phyloP scores from a whole-genome alignment of 2,329 filamentous ascomycete genomes.

The Lasiodiplodia gonubiensis region DNA sequence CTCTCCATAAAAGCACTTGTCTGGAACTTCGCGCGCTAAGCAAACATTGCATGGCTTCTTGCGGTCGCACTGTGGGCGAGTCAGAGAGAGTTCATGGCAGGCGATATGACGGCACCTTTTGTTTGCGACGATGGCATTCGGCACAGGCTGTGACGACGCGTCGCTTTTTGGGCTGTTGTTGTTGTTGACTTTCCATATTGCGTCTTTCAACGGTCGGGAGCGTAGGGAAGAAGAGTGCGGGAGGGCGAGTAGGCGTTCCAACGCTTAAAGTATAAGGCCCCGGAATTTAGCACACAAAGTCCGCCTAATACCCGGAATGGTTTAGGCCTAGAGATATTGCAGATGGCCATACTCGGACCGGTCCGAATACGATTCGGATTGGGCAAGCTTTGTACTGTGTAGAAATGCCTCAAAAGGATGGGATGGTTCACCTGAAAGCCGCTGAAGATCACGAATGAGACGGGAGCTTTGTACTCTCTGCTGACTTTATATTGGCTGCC shows the following conservation, averaged over 20 bases:
- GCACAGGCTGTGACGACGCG: constrained; percentile 5
- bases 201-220: neutral
- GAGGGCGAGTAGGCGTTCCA: neutral
- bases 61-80: constrained; percentile 5
- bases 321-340: neutral
- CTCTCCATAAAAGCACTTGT: constrained; percentile 10
- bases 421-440: no score
- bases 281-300: neutral
- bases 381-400: neutral
- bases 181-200: neutral
- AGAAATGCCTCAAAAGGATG: neutral
- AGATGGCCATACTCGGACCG: neutral
- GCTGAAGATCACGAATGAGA: neutral
- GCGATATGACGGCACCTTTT: neutral
- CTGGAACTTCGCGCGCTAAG: constrained; percentile 10
- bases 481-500: neutral
- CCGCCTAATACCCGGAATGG: neutral
- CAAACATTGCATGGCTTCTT: constrained; percentile 19
- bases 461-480: neutral
- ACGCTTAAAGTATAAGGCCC: neutral
- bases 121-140: constrained; percentile 19
- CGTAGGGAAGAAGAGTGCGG: neutral
- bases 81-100: neutral
- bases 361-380: neutral
- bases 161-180: constrained; percentile 6